A percentile compares a stretch with the other conserved stretches of the same genome.
phyloP scores from a whole-genome alignment of 805 yeast species.

The Metschnikowia noctiluminum region DNA sequence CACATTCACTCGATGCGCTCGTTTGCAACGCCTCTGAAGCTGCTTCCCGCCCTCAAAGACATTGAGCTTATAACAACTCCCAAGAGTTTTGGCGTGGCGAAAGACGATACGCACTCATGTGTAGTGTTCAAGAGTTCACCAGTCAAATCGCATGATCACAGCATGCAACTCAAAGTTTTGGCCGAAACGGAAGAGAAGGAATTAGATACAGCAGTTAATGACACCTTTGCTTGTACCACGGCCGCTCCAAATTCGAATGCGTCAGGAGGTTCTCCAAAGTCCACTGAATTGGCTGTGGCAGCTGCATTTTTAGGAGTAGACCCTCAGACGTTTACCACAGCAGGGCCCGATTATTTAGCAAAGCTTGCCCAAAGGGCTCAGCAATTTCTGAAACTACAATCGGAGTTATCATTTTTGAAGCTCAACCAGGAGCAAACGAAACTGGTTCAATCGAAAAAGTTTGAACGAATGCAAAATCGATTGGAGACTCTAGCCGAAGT shows the following conservation, averaged over 20 bases:
- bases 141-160: constrained; percentile 12
- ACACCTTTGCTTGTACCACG: constrained; percentile 14
- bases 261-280: constrained; percentile 7
- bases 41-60: constrained; percentile 41
- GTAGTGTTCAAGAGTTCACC: constrained; percentile 21
- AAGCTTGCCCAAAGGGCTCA: constrained; percentile 24
- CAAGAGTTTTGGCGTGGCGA: constrained; percentile 39
- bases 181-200: constrained; percentile 17
- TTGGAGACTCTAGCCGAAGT: constrained; percentile 20
- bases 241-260: constrained; percentile 1
- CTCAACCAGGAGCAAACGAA: constrained; percentile 34
- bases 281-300: constrained; percentile 16
- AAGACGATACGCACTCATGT: constrained; percentile 21
- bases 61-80: constrained; percentile 42
- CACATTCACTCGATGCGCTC: constrained; percentile 10
- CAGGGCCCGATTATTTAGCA: constrained; percentile 17
- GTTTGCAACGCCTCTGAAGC: constrained; percentile 41
- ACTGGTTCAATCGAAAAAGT: constrained; percentile 25
- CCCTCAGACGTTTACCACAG: constrained; percentile 13
- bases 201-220: constrained; percentile 16
- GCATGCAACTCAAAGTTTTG: constrained; percentile 10
- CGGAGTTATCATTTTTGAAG: constrained; percentile 31
- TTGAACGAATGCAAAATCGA: constrained; percentile 20
- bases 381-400: constrained; percentile 27
- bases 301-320: constrained; percentile 30